These are phyloP conservation scores for Fusarium caatingaense DNA, from an alignment of 2,329 filamentous ascomycete genomes.

Conservation along the genomic window DNA sequence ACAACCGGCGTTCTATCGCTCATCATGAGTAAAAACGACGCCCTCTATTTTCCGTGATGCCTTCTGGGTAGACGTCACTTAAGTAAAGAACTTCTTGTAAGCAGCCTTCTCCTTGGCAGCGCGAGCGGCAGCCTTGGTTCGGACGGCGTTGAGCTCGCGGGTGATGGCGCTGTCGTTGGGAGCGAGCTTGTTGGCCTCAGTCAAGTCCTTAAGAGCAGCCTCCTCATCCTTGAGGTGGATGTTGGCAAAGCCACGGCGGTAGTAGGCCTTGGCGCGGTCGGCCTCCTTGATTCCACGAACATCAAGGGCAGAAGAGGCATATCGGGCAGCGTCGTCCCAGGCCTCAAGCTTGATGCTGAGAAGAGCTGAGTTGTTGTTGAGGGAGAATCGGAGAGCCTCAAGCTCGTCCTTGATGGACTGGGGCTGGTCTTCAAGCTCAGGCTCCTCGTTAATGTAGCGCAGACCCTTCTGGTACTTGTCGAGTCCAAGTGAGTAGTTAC, in stretches of 20 bases:
- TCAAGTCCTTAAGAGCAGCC: constrained; percentile 77
- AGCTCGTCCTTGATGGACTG: constrained; percentile 75
- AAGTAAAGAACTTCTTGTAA: constrained; percentile 90
- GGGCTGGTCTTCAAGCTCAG: constrained; percentile 77
- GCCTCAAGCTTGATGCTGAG: constrained; percentile 83
- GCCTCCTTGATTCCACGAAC: constrained; percentile 73
- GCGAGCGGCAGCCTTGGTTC: constrained; percentile 78
- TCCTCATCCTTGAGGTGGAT: constrained; percentile 87
- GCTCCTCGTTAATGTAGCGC: constrained; percentile 88
- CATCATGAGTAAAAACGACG: constrained; percentile 16
- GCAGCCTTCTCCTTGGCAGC: constrained; percentile 91
- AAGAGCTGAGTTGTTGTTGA: constrained; percentile 90
- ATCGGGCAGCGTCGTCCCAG: constrained; percentile 76
- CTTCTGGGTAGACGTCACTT: constrained; percentile 13
- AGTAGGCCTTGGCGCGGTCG: constrained; percentile 90
- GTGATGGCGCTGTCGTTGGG: constrained; percentile 80
- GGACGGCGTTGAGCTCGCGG: constrained; percentile 81
- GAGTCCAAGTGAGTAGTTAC: constrained; percentile 76
- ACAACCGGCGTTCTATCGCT: constrained; percentile 30
- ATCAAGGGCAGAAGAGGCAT: constrained; percentile 79
- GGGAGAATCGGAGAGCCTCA: constrained; percentile 79
- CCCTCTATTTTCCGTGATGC: constrained; percentile 6
- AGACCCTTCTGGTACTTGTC: constrained; percentile 96
- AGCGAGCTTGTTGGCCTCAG: constrained; percentile 78
- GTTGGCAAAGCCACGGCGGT: constrained; percentile 81